Evolutionary conservation across 305 asterid species (phyloP).

Genomic region (Fraxinus nigra): DNA sequence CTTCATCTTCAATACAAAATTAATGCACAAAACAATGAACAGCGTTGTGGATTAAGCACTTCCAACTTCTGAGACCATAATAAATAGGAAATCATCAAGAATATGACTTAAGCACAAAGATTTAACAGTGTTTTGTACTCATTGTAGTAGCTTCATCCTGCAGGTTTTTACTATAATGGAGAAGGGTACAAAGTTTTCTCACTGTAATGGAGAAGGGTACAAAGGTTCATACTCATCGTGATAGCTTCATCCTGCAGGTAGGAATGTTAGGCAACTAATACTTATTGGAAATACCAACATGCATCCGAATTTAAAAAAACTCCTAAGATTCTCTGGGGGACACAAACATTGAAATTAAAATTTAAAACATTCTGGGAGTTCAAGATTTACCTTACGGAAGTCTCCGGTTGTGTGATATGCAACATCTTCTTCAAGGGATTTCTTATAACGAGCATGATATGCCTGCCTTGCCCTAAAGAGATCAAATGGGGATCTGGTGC

Average conservation of each 20-base stretch:
- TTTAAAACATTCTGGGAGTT: background rate
- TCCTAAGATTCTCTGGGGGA: background rate
- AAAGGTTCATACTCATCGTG: background rate
- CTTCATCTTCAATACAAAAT: background rate
- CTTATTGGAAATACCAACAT: background rate
- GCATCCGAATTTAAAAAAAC: background rate
- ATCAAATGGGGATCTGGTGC: constrained; percentile 67
- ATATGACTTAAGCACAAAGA: background rate
- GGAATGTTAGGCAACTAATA: background rate
- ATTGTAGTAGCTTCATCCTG: background rate
- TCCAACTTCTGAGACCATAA: background rate
- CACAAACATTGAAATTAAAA: background rate
- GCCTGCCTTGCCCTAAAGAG: constrained; percentile 67
- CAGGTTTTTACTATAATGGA: background rate
- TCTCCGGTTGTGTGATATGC: constrained; percentile 76
- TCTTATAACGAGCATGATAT: constrained; percentile 66
- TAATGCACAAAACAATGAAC: background rate
- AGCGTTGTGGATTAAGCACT: background rate
- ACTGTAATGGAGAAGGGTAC: background rate
- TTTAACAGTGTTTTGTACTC: background rate
- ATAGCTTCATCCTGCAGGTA: background rate
- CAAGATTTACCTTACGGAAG: constrained; percentile 59
- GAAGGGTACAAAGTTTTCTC: too few species aligned
- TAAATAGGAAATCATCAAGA: background rate
- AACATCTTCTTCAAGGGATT: constrained; percentile 88